These are phyloP conservation scores for Serendipita sp. DNA, from an alignment of 1,284 basidiomycete species.

Conservation along the genomic window DNA sequence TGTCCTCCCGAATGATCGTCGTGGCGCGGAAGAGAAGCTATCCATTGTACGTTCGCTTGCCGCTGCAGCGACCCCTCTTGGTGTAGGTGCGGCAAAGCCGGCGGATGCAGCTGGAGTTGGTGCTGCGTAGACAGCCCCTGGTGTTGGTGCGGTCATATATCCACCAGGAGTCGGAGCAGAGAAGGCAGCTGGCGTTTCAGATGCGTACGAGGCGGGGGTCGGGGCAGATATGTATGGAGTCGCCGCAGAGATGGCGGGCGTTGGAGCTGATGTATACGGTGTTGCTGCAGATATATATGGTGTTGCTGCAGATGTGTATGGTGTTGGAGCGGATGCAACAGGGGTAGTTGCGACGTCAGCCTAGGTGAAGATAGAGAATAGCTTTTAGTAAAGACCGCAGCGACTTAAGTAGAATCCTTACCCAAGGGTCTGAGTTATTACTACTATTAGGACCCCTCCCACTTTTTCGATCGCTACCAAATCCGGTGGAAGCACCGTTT, in stretches of 20 bases:
- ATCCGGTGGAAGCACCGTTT: conserved; percentile 30
- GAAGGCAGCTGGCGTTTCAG: conserved; percentile 10
- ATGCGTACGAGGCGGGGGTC: conserved; percentile 8
- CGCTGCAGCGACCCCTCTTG: neutral
- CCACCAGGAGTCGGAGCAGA: conserved; percentile 21
- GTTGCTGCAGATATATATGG: conserved; percentile 5
- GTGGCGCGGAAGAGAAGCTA: neutral
- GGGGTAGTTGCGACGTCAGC: conserved; percentile 39
- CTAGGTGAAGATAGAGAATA: neutral
- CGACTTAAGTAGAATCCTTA: conserved; percentile 19
- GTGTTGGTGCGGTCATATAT: conserved; percentile 22
- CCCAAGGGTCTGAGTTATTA: neutral
- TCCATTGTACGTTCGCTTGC: neutral
- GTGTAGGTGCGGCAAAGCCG: neutral
- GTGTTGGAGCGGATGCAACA: conserved; percentile 40
- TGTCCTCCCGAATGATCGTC: neutral
- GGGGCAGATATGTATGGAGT: conserved; percentile 9
- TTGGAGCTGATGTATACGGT: conserved; percentile 21
- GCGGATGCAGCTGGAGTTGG: conserved; percentile 27
- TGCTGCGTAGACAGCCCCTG: conserved; percentile 22
- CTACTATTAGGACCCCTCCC: neutral
- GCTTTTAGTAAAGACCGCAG: conserved; percentile 12
- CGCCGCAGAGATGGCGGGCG: conserved; percentile 18
- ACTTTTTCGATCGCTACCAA: conserved; percentile 16
- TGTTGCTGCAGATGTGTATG: conserved; percentile 20